Conservation (phyloP, 116 monocot species). For the Dioscorea cayenensis region DNA sequence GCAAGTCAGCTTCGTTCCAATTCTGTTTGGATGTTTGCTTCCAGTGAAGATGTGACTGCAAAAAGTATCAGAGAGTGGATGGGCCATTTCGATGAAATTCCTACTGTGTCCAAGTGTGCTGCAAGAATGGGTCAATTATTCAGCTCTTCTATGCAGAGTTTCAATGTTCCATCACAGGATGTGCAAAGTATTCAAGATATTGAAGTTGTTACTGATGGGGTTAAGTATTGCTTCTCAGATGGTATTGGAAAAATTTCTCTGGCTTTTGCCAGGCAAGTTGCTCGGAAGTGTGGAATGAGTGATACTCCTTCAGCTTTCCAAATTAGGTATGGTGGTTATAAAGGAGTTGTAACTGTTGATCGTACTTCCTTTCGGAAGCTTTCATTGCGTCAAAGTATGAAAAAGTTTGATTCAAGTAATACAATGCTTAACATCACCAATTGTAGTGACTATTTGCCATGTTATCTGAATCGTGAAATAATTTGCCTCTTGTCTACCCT, state of each 20-base stretch:
- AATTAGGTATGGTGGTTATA: conserved; percentile 96
- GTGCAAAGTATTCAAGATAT: conserved; percentile 64
- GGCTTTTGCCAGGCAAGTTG: conserved; percentile 64
- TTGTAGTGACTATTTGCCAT: conserved; percentile 66
- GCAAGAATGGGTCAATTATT: conserved; percentile 99
- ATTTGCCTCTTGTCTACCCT: conserved; percentile 76
- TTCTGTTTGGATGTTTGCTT: conserved; percentile 98
- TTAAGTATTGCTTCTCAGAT: conserved; percentile 91
- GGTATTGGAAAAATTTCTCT: conserved; percentile 91
- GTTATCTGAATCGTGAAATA: conserved; percentile 91
- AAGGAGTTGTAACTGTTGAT: conserved; percentile 84
- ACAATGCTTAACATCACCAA: conserved; percentile 79
- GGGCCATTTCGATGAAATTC: conserved; percentile 77
- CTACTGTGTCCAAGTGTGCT: conserved; percentile 89
- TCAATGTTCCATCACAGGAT: conserved; percentile 44
- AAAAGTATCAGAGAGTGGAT: conserved; percentile 81
- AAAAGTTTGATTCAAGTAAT: conserved; percentile 77
- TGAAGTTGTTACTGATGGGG: conserved; percentile 53
- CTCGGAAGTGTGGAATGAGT: conserved; percentile 47
- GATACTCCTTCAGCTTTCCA: conserved; percentile 83
- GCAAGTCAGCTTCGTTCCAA: conserved; percentile 89
- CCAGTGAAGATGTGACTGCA: conserved; percentile 49
- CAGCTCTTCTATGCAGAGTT: conserved; percentile 75
- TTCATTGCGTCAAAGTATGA: conserved; percentile 87
- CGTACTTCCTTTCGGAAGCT: conserved; percentile 60